Base-by-base conservation (phyloP, 495 filamentous ascomycete species). In the Apodospora peruviana region DNA sequence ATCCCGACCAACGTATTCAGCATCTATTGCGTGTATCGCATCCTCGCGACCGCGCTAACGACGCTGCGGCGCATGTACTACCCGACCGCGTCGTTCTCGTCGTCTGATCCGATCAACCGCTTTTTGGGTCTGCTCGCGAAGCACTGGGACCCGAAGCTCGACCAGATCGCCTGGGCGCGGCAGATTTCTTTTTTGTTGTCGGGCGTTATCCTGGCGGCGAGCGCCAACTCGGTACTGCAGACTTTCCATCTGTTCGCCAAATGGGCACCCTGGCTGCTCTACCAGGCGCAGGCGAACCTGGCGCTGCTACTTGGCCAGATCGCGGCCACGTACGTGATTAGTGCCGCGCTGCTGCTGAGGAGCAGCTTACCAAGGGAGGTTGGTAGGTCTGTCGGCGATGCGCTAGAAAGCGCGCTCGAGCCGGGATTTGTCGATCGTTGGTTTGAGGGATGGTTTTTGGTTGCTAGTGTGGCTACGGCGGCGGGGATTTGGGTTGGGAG, bases 371-470 rank as follows among this genome's bases (percentile, higher is more conserved):
- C 88, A 0, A 68, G 67, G 23, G 82, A 87, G 54, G 82, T 90
- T 54, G 79, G 86, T 16, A 75, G 78, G 25, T 82, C 83, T 4
- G 84, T 90, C 3, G 77, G 78, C 3, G 85, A 86, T 48, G 85
- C 81, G n/a, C 67, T 91, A 25, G 79, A 80, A 23, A 83, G 82
- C 25, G 83, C 82, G 9, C 70, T 90, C 8, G 82, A 87, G 58
- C 77, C 80, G 7, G 67, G 60, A 2, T 88, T 90, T 51, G 84
- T 87, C n/a, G 88, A 90, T 53, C 67, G 80, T n/a, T 91, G 87
- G 88, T 93, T 91, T 60, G 88, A 91, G 58, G 79, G 78, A 19
- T 87, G 87, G 82, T 93, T 91, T 56, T 62, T 90, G 21, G 54
- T 77, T 3, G 81, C 81, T 5, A 82, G 79, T 40, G 70, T 65